Evolutionary conservation across 257 asterid genomes (phyloP).

Genomic region (Scutellaria minor): DNA sequence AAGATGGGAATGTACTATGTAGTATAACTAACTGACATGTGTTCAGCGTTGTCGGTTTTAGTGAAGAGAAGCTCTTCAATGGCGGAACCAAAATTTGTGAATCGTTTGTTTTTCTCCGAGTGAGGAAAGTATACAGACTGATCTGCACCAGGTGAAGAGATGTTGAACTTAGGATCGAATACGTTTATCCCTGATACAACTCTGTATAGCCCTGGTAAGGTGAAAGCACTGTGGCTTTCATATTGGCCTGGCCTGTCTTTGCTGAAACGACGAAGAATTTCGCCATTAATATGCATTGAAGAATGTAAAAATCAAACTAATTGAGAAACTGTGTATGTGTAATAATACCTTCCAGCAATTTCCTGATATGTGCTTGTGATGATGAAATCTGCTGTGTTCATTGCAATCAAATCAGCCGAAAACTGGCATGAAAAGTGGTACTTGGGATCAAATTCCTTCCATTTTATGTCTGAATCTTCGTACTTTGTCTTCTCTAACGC

Average conservation of each 20-base stretch:
- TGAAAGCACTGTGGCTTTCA: conserved; percentile 77
- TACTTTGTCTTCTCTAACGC: conserved; percentile 95
- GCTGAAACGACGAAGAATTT: conserved; percentile 51
- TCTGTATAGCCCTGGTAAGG: conserved; percentile 87
- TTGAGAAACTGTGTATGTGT: background rate
- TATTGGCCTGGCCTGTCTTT: conserved; percentile 90
- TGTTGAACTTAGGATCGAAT: conserved; percentile 89
- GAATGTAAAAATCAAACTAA: background rate
- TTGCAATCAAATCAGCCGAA: conserved; percentile 87
- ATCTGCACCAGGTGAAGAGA: conserved; percentile 92
- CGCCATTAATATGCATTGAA: background rate
- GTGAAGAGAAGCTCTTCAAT: conserved; percentile 82
- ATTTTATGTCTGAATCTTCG: conserved; percentile 85
- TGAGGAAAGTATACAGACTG: conserved; percentile 80
- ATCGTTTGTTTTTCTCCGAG: conserved; percentile 68
- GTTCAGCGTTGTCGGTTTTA: conserved; percentile 67
- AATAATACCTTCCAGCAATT: conserved; percentile 86
- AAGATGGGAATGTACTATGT: background rate
- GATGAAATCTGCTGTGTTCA: conserved; percentile 90
- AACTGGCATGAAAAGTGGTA: conserved; percentile 93
- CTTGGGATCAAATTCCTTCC: conserved; percentile 81
- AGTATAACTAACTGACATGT: conserved; percentile 57
- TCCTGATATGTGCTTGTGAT: conserved; percentile 94
- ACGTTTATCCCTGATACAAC: conserved; percentile 80
- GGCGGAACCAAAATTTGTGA: conserved; percentile 55